A percentile compares a stretch with the other conserved stretches of the same genome.
Evolutionary conservation across 179 eudicot species (phyloP).

Genomic region (Sideroxylon spinosum): DNA sequence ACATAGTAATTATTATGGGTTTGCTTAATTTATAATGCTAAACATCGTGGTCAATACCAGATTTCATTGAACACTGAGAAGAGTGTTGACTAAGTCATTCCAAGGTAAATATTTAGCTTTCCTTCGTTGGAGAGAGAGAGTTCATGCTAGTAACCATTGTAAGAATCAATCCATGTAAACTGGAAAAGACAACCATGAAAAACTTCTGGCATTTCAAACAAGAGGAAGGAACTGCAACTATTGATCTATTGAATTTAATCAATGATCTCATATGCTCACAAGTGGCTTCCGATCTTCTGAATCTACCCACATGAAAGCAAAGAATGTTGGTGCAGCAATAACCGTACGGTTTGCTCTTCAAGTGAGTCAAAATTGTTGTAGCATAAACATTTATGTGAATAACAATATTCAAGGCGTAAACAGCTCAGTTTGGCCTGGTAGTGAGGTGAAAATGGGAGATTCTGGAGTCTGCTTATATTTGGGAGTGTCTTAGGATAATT

Average conservation of each 20-base stretch:
- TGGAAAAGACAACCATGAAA: constrained; percentile 6
- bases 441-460: constrained; percentile 59
- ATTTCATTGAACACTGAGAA: background rate
- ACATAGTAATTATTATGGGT: too few species aligned
- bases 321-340: constrained; percentile 57
- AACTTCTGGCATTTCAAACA: background rate
- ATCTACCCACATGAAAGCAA: constrained; percentile 40
- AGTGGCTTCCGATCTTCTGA: constrained; percentile 28
- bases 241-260: constrained; percentile 23
- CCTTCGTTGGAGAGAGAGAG: constrained; percentile 35
- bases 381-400: constrained; percentile 53
- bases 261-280: constrained; percentile 28
- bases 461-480: constrained; percentile 46
- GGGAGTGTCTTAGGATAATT: constrained; percentile 14
- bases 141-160: background rate
- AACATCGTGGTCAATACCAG: background rate
- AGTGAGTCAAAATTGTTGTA: constrained; percentile 29
- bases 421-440: constrained; percentile 64
- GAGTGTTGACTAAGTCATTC: constrained; percentile 47
- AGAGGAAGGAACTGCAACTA: constrained; percentile 23
- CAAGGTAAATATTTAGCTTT: constrained; percentile 37
- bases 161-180: background rate
- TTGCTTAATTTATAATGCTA: too few species aligned
- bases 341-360: constrained; percentile 21
- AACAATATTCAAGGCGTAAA: constrained; percentile 70